phyloP scores from a whole-genome alignment of 2,329 filamentous ascomycete genomes.

The Gyromitra esculenta region DNA sequence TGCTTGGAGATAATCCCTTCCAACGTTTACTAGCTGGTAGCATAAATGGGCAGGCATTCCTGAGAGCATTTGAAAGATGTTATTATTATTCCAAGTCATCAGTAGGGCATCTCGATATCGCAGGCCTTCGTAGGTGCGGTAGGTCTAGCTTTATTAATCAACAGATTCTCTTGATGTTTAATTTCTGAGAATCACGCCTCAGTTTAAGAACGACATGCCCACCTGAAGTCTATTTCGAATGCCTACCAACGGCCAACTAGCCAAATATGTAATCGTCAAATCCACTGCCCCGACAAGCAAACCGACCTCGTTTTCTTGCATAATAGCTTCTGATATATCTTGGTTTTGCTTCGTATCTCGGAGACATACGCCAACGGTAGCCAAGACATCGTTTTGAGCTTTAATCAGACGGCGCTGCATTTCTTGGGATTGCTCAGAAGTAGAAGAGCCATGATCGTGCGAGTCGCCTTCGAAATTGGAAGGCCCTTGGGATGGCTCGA shows the following conservation, averaged over 20 bases:
- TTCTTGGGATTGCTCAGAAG: conserved; percentile 55
- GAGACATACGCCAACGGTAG: conserved; percentile 56
- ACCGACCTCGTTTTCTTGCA: conserved; percentile 57
- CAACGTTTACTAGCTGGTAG: conserved; percentile 56
- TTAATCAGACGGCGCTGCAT: conserved; percentile 56
- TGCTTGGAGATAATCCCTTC: conserved; percentile 55
- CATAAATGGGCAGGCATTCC: conserved; percentile 57
- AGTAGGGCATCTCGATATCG: conserved; percentile 49
- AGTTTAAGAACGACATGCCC: conserved; percentile 8
- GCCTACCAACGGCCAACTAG: conserved; percentile 57
- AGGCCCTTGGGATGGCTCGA: conserved; percentile 51
- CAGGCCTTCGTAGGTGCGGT: conserved; percentile 39
- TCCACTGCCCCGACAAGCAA: conserved; percentile 56
- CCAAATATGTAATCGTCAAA: conserved; percentile 56
- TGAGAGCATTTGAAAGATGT: conserved; percentile 55
- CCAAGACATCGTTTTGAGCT: conserved; percentile 58
- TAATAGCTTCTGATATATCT: conserved; percentile 46
- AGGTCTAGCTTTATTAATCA: conserved; percentile 43
- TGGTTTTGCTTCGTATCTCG: conserved; percentile 50
- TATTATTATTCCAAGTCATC: conserved; percentile 46
- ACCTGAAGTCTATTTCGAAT: conserved; percentile 58
- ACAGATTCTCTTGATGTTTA: not conserved
- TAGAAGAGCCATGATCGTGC: conserved; percentile 35
- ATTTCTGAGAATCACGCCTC: not conserved
- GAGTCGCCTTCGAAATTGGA: conserved; percentile 35